phyloP scores from a whole-genome alignment of 768 basidiomycete species.

The Termitomyces eurrhizus region DNA sequence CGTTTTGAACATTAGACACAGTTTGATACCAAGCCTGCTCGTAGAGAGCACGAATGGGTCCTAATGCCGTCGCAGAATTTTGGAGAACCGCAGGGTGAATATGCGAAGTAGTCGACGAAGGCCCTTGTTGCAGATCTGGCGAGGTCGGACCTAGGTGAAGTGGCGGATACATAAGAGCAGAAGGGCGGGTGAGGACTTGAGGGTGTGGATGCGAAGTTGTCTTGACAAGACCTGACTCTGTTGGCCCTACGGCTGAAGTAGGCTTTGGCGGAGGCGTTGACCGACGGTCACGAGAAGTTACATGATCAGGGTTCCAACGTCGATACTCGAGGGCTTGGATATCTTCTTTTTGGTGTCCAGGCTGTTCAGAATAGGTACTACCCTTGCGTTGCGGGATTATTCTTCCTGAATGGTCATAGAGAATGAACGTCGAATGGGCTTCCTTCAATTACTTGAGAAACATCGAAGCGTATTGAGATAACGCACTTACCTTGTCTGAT shows the following conservation, averaged over 20 bases:
- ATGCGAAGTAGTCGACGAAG: neutral
- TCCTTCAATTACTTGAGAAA: neutral
- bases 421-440: neutral
- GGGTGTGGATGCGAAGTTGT: neutral
- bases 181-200: neutral
- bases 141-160: neutral
- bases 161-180: neutral
- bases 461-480: neutral
- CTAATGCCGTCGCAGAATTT: constrained; percentile 11
- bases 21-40: constrained; percentile 18
- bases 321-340: neutral
- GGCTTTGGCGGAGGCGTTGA: neutral
- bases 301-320: neutral
- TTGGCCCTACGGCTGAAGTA: neutral
- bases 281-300: neutral
- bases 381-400: neutral
- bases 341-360: neutral
- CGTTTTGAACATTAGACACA: constrained; percentile 16
- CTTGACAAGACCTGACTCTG: neutral
- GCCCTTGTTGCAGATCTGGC: neutral
- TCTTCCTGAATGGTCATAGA: neutral
- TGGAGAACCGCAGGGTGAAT: constrained; percentile 8
- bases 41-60: constrained; percentile 16
- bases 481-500: neutral
- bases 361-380: neutral